phyloP scores from a whole-genome alignment of 169 alveolate genomes.

The Theileria annulata region DNA sequence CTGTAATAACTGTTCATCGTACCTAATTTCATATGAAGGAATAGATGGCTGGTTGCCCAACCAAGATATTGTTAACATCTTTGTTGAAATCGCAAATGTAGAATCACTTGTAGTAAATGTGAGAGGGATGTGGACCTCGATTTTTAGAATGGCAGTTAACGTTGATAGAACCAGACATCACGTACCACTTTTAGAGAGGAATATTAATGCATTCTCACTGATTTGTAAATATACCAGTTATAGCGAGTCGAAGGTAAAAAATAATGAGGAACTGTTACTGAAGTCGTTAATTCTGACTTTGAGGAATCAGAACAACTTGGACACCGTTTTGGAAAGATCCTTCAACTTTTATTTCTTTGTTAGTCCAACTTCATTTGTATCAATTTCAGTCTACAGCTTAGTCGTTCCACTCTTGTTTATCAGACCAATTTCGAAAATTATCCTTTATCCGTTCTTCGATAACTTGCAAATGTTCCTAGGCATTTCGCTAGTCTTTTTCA shows the following conservation, averaged over 20 bases:
- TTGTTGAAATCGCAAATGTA: conserved; percentile 14
- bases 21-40: conserved; percentile 56
- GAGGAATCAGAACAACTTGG: conserved; percentile 61
- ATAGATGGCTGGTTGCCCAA: conserved; percentile 58
- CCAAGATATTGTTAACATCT: conserved; percentile 44
- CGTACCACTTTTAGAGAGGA: conserved; percentile 52
- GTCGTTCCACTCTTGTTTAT: conserved; percentile 42
- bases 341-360: conserved; percentile 38
- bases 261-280: conserved; percentile 40
- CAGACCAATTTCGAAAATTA: conserved; percentile 21
- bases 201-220: conserved; percentile 40
- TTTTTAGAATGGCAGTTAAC: conserved; percentile 49
- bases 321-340: conserved; percentile 54
- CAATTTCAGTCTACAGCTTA: conserved; percentile 31
- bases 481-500: conserved; percentile 19
- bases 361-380: conserved; percentile 5
- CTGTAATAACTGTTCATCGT: conserved; percentile 36
- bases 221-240: conserved; percentile 28
- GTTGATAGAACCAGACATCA: conserved; percentile 41
- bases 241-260: background rate
- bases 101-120: conserved; percentile 14
- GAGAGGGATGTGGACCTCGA: conserved; percentile 32
- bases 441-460: conserved; percentile 22
- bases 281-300: conserved; percentile 21
- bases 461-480: conserved; percentile 30